Evolutionary conservation across 2,329 filamentous ascomycete species (phyloP).

Genomic region (Sodiomyces alkalinus): DNA sequence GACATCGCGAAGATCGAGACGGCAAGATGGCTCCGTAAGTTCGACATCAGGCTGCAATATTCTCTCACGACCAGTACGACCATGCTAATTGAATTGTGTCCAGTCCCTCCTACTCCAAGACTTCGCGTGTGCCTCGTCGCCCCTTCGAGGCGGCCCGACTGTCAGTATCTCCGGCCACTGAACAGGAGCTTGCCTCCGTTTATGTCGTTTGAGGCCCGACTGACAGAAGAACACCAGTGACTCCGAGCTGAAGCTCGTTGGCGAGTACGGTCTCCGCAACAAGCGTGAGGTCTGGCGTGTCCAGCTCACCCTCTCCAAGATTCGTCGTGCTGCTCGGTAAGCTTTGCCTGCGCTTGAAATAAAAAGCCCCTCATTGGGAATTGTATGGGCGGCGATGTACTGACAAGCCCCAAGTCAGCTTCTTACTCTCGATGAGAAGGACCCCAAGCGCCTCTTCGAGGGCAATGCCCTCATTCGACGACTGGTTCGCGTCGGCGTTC

Average conservation of each 20-base stretch:
- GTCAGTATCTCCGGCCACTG: slow-evolving; percentile 97
- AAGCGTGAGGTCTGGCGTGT: slow-evolving; percentile 99
- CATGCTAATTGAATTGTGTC: slow-evolving; percentile 8
- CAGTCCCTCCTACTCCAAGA: slow-evolving; percentile 82
- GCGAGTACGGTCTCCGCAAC: slow-evolving; percentile 99
- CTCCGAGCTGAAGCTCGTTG: slow-evolving; percentile 98
- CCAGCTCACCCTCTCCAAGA: slow-evolving; percentile 98
- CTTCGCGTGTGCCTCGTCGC: slow-evolving; percentile 95
- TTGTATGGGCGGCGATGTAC: too few relatives aligned
- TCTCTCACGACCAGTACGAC: too few relatives aligned
- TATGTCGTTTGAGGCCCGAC: slow-evolving; percentile 73
- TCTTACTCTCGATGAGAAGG: slow-evolving; percentile 99
- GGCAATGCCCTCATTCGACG: slow-evolving; percentile 99
- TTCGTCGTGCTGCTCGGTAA: slow-evolving; percentile 99
- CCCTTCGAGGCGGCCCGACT: slow-evolving; percentile 99
- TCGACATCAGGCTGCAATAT: neutral
- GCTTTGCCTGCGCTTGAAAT: slow-evolving; percentile 8
- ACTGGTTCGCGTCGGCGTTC: slow-evolving; percentile 98
- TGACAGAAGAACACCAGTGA: slow-evolving; percentile 62
- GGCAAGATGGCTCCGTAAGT: slow-evolving; percentile 29
- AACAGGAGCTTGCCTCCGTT: slow-evolving; percentile 94
- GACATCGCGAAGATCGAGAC: too few relatives aligned
- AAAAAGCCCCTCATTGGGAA: too few relatives aligned
- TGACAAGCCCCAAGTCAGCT: slow-evolving; percentile 82
- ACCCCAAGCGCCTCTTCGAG: slow-evolving; percentile 99